Evolutionary conservation across 2,329 filamentous ascomycete species (phyloP), one percentile per base, ranked within the genome.

Genomic region (Arthroderma sp.): DNA sequence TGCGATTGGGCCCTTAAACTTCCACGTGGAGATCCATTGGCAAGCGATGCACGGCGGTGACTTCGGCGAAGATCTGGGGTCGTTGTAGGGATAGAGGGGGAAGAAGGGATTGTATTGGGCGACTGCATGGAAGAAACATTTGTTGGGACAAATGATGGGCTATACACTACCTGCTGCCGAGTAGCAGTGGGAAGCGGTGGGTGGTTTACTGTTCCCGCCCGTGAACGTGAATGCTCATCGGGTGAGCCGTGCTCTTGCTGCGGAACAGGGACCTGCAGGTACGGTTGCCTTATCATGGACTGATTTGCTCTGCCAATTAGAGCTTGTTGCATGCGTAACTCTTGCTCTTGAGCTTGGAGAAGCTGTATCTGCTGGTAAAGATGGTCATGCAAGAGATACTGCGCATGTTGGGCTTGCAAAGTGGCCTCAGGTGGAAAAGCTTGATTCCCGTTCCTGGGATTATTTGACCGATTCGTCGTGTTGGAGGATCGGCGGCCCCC

Each of bases 401-500:
- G 67, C 6, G 68, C 67, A 47, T 70, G 66, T 45, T 67, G 64
- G 8, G 43, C 46, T 45, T 53, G 50, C 4, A 52, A 40, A 11
- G 49, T 46, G 38, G 50, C 44, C 29, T 53, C 51, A 9, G 51
- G 44, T 65, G 52, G 40, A 61, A 62, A 44, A 65, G 50, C 37
- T 66, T 66, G 10, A 61, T 63, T 65, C 10, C 57, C 48, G 50
- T 64, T 60, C 31, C 65, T 64, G 45, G 61, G 58, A 48, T 59
- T 61, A 44, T 58, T 62, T 22, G 57, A 50, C 46, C 64, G 60
- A 44, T 68, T 69, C 4, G 72, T 69, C 30, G 74, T 72, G 57
- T 74, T 77, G 2, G 76, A 80, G 10, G 76, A 67, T 53, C 77
- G 69, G 48, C 77, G 68, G 48, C 63, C 64, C 30, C 52, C 55